Evolutionary conservation across 768 basidiomycete genomes (phyloP).

Genomic region (Aureoboletus auriporus): DNA sequence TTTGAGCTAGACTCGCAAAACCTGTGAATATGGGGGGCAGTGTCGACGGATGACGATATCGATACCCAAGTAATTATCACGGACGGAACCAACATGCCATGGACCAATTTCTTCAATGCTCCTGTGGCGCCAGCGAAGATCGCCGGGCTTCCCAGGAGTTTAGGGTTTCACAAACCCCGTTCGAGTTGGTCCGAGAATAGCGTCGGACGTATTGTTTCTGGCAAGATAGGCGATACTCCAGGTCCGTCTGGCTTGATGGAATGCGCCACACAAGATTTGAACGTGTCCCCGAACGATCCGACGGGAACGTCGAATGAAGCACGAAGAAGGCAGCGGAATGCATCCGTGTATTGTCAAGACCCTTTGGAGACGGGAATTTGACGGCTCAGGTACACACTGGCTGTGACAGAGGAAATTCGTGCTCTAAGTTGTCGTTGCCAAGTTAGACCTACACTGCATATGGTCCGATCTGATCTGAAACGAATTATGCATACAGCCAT

Average conservation of each 20-base stretch:
- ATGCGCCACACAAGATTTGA: not conserved
- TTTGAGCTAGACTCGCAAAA: not conserved
- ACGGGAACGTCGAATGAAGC: not conserved
- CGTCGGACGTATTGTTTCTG: not conserved
- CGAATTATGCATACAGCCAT: not conserved
- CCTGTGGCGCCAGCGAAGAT: conserved; percentile 1
- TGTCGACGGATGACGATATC: not conserved
- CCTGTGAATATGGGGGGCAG: conserved; percentile 1
- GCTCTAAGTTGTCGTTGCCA: not conserved
- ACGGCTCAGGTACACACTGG: not conserved
- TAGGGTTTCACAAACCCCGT: conserved; percentile 6
- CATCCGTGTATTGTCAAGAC: not conserved
- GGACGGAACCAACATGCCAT: not conserved
- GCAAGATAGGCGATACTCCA: not conserved
- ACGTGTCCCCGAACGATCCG: not conserved
- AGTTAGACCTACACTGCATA: no score
- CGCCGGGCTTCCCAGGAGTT: conserved; percentile 2
- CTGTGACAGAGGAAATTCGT: not conserved
- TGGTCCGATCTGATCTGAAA: not conserved
- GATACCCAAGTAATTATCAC: not conserved
- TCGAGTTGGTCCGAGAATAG: not conserved
- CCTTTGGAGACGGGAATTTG: not conserved
- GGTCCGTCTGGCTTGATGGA: not conserved
- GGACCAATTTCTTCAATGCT: not conserved
- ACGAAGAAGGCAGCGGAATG: not conserved